Evolutionary conservation across 345 rosid species (phyloP).

Genomic region (Salix udensis): DNA sequence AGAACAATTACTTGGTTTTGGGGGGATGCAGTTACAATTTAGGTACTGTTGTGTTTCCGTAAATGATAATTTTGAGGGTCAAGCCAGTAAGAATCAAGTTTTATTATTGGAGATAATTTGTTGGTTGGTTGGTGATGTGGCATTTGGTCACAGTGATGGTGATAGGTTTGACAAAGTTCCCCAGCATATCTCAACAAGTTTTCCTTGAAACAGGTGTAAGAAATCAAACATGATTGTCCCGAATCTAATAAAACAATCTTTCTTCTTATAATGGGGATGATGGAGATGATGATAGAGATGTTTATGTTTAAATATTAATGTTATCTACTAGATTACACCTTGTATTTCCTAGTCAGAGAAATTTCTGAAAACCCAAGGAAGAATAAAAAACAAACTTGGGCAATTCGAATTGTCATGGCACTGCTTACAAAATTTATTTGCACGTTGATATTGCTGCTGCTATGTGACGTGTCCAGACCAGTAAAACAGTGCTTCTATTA

Average conservation of each 20-base stretch:
- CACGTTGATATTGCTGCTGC: background rate
- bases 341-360: background rate
- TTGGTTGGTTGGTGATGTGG: background rate
- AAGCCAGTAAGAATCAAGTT: background rate
- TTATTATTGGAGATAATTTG: background rate
- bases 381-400: background rate
- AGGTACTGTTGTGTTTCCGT: background rate
- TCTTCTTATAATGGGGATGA: conserved; percentile 3
- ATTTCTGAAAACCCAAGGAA: background rate
- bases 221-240: background rate
- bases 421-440: background rate
- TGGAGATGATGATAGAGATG: background rate
- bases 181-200: background rate
- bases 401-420: background rate
- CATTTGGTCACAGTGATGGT: background rate
- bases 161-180: background rate
- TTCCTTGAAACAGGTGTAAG: background rate
- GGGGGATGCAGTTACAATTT: background rate
- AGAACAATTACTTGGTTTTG: background rate
- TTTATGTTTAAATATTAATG: background rate
- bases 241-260: conserved; percentile 8
- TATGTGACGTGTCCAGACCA: background rate
- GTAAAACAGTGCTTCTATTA: background rate
- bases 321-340: background rate
- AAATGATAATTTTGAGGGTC: background rate